Evolutionary conservation across 345 rosid genomes (phyloP), one percentile per base, ranked within the genome.

Genomic region (Bruguiera gymnorhiza): DNA sequence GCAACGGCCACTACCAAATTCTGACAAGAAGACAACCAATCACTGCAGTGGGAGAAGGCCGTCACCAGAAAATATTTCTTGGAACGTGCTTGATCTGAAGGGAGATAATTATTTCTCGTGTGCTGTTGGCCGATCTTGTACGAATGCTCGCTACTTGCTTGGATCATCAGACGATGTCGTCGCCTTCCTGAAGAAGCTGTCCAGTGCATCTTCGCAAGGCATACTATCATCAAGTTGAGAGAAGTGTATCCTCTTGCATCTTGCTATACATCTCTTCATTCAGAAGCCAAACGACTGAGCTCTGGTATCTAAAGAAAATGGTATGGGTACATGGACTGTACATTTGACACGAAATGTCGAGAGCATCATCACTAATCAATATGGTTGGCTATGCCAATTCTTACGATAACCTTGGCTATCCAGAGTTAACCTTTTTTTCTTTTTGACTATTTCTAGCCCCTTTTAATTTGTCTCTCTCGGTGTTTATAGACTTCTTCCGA

Each of bases 71-170:
- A 96, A 86, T 78, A 88, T 80, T 37, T 88, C 99, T 9, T 90
- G 96, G 96, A 96, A 88, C 51, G 98, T 96, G 76, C 99, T 96
- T 52, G 99, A 96, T 82, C 98, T 96, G 70, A 96, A 90, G 76
- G 93, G 91, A 62, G 98, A 92, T 61, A 92, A 96, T 76, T 96
- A 96, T 80, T 96, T 96, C 84, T 96, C 99, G 11, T 90, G 98
- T 50, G 83, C 99, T 0, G 99, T 96, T 4, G 97, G 96, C 18
- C 86, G 99, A 66, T 80, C 83, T 6, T 91, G 95, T 1, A 88
- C 99, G 16, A 86, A 58, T 70, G 99, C 99, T 59, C 85, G 99
- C 13, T 96, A 89, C 67, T 64, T 77, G 56, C 83, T 92, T 59
- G 79, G 73, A 20, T 89, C 99, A 6, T 87, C 99, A 0, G 97